Evolutionary conservation across 306 rosid species (phyloP).

Genomic region (Vigna unguiculata): DNA sequence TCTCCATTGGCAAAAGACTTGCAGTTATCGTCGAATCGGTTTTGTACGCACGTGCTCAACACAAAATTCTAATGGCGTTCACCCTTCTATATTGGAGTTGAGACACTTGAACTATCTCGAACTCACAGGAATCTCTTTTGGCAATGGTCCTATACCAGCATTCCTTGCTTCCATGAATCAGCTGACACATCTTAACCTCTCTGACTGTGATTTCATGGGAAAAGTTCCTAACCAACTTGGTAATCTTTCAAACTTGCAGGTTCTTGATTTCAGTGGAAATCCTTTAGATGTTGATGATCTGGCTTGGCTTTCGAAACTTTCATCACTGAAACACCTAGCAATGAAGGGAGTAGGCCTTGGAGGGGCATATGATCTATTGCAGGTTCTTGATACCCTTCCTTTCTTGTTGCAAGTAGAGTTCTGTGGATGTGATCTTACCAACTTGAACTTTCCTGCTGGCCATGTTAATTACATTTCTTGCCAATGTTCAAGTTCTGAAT

Average conservation of each 20-base stretch:
- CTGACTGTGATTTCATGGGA: background rate
- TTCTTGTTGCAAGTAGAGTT: background rate
- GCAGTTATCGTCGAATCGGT: background rate
- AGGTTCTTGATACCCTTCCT: conserved; percentile 17
- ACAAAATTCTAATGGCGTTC: background rate
- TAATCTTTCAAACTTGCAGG: conserved; percentile 6
- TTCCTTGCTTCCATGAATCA: conserved; percentile 15
- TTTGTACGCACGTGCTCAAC: background rate
- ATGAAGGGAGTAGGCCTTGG: conserved; percentile 3
- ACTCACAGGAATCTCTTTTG: background rate
- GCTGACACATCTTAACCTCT: background rate
- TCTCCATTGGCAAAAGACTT: background rate
- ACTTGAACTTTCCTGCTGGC: background rate
- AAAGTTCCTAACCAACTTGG: conserved; percentile 2
- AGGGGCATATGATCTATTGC: background rate
- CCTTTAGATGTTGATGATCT: background rate
- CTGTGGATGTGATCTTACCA: background rate
- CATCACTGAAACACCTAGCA: conserved; percentile 12
- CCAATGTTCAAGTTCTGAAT: conserved; percentile 3
- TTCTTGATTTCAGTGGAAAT: conserved; percentile 26
- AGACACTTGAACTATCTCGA: conserved; percentile 4
- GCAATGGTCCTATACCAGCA: background rate
- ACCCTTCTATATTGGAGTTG: conserved; percentile 2
- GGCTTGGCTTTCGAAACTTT: conserved; percentile 9
- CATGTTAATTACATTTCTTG: background rate